A percentile compares a stretch with the other conserved stretches of the same genome.
Conservation (phyloP, 148 eudicot species). For the Arbutus unedo region DNA sequence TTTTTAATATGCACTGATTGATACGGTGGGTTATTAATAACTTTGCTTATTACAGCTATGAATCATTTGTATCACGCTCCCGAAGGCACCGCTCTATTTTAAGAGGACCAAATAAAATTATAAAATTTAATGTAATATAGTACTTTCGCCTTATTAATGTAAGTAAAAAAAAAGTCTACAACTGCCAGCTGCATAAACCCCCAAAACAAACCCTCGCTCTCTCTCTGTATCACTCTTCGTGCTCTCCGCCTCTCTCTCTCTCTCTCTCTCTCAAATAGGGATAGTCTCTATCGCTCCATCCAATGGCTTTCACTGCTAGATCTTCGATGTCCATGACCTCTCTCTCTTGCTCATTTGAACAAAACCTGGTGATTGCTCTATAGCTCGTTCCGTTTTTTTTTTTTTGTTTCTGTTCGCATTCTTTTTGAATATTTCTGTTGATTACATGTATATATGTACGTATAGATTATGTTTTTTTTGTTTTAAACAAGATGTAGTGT, state of each 20-base stretch:
- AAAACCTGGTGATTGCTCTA: conserved; percentile 6
- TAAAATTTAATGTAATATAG: too few species aligned
- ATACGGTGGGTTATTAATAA: too few species aligned
- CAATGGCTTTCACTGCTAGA: conserved; percentile 14
- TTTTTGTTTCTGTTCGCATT: not conserved
- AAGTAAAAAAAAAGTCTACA: too few species aligned
- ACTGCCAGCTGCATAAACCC: too few species aligned
- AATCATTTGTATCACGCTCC: too few species aligned
- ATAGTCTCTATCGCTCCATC: not conserved
- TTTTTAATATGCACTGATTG: too few species aligned
- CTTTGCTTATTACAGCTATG: too few species aligned
- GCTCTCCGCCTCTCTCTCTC: conserved; percentile 11
- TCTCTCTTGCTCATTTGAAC: conserved; percentile 15
- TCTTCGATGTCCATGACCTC: conserved; percentile 13
- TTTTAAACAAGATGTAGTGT: too few species aligned
- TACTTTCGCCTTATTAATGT: too few species aligned
- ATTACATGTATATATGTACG: not conserved
- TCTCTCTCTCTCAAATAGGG: not conserved
- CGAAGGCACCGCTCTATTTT: too few species aligned
- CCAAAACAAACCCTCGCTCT: not conserved
- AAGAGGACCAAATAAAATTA: too few species aligned
- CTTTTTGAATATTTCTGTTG: not conserved
- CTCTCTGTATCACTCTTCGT: conserved; percentile 10
- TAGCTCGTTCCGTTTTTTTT: not conserved
- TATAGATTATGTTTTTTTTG: not conserved